Conservation (phyloP, 306 rosid species). For the Crataegus laevigata region DNA sequence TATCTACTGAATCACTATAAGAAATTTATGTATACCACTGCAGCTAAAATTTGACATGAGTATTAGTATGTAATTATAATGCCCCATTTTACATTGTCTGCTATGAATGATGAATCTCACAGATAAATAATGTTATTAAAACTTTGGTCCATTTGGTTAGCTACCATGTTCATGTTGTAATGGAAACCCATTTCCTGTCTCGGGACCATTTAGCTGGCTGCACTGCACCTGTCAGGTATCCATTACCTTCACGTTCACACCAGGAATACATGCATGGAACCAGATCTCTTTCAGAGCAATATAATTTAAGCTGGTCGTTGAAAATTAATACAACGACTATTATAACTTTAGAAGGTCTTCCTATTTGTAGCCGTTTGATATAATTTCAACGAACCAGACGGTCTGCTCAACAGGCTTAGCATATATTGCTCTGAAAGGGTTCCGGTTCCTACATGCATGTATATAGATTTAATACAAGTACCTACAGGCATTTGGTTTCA, state of each 20-base stretch:
- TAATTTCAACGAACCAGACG: no score
- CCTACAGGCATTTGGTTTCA: background rate
- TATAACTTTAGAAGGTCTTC: no score
- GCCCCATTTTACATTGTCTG: constrained; percentile 38
- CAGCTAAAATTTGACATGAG: constrained; percentile 5
- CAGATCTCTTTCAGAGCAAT: no score
- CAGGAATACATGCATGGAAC: background rate
- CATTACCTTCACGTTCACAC: constrained; percentile 1
- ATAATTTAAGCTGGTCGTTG: no score
- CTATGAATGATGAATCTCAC: background rate
- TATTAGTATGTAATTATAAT: background rate
- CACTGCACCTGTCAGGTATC: constrained; percentile 5
- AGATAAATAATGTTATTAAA: background rate
- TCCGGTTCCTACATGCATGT: background rate
- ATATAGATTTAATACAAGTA: background rate
- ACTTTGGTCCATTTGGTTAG: no score
- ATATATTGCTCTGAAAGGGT: no score
- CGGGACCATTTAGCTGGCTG: no score
- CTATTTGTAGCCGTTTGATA: no score
- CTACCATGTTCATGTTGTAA: background rate
- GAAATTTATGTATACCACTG: no score
- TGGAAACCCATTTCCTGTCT: constrained; percentile 28
- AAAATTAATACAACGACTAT: no score
- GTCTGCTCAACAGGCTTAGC: no score
- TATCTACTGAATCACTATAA: no score